phyloP scores from a whole-genome alignment of 768 basidiomycete species.

The Xerocomellus amylosporus region DNA sequence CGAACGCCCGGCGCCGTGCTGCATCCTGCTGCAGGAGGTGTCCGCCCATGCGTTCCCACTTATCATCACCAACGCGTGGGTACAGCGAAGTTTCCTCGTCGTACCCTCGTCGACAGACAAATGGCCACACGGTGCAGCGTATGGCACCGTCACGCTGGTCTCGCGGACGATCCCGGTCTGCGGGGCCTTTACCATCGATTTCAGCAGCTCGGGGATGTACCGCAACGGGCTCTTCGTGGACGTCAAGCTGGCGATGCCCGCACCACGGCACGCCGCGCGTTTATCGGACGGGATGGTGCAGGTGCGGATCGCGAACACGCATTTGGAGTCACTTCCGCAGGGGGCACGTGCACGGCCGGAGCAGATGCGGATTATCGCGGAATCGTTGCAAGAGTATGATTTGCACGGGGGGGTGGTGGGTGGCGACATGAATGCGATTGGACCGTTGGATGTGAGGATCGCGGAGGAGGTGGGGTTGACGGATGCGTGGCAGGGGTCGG shows the following conservation, averaged over 20 bases:
- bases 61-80: constrained; percentile 59
- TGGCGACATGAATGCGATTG: constrained; percentile 74
- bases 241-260: constrained; percentile 43
- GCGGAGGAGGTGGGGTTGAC: constrained; percentile 45
- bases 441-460: constrained; percentile 41
- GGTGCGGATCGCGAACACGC: constrained; percentile 69
- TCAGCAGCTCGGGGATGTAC: constrained; percentile 46
- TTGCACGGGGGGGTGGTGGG: constrained; percentile 59
- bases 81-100: constrained; percentile 56
- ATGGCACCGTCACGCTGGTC: constrained; percentile 73
- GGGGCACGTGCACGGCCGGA: constrained; percentile 44
- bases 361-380: constrained; percentile 54
- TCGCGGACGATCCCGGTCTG: constrained; percentile 52
- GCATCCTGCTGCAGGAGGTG: constrained; percentile 72
- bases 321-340: constrained; percentile 60
- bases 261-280: constrained; percentile 29
- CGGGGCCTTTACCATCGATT: constrained; percentile 50
- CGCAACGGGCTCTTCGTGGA: constrained; percentile 61
- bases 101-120: constrained; percentile 51
- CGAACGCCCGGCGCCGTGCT: constrained; percentile 54
- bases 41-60: constrained; percentile 40
- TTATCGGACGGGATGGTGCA: constrained; percentile 39
- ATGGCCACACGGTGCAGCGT: constrained; percentile 50
- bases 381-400: constrained; percentile 44
- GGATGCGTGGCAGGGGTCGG: constrained; percentile 57